Base-by-base conservation (phyloP, 345 rosid species). In the Luvunga scandens region DNA sequence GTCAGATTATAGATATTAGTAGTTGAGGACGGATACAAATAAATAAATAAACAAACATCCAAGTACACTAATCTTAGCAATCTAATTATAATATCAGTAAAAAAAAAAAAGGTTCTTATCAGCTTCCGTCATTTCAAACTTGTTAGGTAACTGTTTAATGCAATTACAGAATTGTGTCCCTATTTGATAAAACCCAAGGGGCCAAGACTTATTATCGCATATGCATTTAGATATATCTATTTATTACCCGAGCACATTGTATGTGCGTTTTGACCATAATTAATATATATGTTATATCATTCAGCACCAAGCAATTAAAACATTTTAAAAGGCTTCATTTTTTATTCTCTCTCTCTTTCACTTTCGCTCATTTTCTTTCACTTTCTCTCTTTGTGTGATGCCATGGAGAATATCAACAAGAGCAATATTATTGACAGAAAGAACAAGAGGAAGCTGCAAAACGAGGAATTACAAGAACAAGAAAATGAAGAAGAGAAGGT, bases 401-500 rank as follows among this genome's bases (percentile, higher is more conserved):
- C 9, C 31, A 76, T 76, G 79, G 66, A 67, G 66, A 76, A 66
- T 12, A 39, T 1, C 25, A 64, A 34, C 4, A 25, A 42, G 12
- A 16, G 5, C 8, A 69, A 42, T 48, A 30, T 50, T 30, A 50
- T 50, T 24, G 79, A 77, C 1, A 73, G 76, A 60, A 83, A 66
- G 81, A 74, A 66, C 69, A 66, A 74, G 79, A 83, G 83, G 77
- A 81, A 77, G 76, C 72, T 74, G 66, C 67, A 2, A 62, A 42
- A 53, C 3, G 66, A 70, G 28, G 38, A 48, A 28, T 8, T 7
- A 18, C 16, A 48, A 18, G 13, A 38, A 27, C 77, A 7, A 22
- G 75, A 65, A 9, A 72, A 33, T 33, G 86, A 83, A 45, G 83
- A 83, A 10, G 81, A 77, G 59, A 70, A 80, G 70, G 59, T 83